phyloP scores from a whole-genome alignment of 2,329 filamentous ascomycete species.

The Phialophora expanda region DNA sequence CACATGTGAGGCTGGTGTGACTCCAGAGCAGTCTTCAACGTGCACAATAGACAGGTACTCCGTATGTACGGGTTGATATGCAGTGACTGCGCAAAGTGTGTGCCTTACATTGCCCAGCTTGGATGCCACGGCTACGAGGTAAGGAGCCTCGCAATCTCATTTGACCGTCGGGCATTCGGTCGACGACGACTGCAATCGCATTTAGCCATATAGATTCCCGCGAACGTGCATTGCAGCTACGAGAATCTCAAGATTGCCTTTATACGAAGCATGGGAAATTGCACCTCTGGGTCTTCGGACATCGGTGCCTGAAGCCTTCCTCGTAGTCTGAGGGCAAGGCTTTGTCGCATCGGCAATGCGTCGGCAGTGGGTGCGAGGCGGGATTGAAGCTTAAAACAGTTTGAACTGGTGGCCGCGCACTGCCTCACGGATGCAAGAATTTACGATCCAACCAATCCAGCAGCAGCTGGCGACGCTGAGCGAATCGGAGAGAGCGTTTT shows the following conservation, averaged over 20 bases:
- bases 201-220: not conserved
- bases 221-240: not conserved
- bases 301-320: not conserved
- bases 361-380: not conserved
- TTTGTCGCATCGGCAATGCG: not conserved
- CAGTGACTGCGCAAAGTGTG: not conserved
- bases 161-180: not conserved
- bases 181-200: not conserved
- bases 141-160: not conserved
- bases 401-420: not conserved
- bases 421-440: not conserved
- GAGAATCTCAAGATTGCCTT: not conserved
- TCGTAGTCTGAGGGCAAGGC: not conserved
- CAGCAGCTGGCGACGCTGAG: not conserved
- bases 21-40: no score
- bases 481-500: not conserved
- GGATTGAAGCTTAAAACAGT: not conserved
- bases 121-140: not conserved
- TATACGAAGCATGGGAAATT: not conserved
- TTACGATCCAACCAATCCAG: conserved; percentile 19
- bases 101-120: not conserved
- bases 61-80: no score
- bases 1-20: no score
- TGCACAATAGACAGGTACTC: no score
- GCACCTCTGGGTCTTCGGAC: not conserved